phyloP scores from a whole-genome alignment of 1,284 basidiomycete species.

The Moesziomyces parantarcticus region DNA sequence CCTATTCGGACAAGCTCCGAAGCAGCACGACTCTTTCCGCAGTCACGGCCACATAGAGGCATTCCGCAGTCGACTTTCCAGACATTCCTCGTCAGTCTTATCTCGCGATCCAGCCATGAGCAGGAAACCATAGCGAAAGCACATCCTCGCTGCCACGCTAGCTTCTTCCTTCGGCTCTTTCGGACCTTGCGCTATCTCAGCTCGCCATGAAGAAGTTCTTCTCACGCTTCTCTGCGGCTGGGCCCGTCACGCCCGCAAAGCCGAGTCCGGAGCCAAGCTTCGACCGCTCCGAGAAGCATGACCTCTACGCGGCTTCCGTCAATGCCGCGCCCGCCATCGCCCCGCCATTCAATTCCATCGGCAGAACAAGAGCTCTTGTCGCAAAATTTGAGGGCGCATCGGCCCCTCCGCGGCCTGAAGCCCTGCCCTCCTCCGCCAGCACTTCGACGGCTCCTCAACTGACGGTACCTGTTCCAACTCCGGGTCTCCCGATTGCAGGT shows the following conservation, averaged over 20 bases:
- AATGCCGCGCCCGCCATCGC: slow-evolving; percentile 8
- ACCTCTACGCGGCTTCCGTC: slow-evolving; percentile 1
- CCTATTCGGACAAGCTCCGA: background rate
- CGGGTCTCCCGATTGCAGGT: slow-evolving; percentile 6
- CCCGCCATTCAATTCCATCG: slow-evolving; percentile 8
- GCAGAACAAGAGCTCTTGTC: slow-evolving; percentile 46
- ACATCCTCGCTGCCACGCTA: background rate
- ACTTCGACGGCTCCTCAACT: slow-evolving; percentile 4
- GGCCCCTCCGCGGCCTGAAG: slow-evolving; percentile 1
- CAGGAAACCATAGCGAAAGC: background rate
- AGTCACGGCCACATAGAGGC: background rate
- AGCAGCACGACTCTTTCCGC: background rate
- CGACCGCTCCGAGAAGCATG: slow-evolving; percentile 17
- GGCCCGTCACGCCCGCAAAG: slow-evolving; percentile 14
- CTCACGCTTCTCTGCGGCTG: slow-evolving; percentile 48
- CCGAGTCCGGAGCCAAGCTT: slow-evolving; percentile 6
- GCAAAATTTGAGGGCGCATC: slow-evolving; percentile 38
- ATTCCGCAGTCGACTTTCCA: no score
- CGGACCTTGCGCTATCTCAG: background rate
- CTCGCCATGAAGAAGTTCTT: slow-evolving; percentile 55
- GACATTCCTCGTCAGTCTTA: background rate
- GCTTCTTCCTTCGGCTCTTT: background rate
- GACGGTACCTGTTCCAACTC: slow-evolving; percentile 7
- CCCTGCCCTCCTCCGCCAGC: slow-evolving; percentile 1
- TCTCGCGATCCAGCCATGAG: background rate